A percentile compares a stretch with the other conserved stretches of the same genome.
phyloP scores from a whole-genome alignment of 1,139 yeast species.

The Saccharomycopsis phalli region DNA sequence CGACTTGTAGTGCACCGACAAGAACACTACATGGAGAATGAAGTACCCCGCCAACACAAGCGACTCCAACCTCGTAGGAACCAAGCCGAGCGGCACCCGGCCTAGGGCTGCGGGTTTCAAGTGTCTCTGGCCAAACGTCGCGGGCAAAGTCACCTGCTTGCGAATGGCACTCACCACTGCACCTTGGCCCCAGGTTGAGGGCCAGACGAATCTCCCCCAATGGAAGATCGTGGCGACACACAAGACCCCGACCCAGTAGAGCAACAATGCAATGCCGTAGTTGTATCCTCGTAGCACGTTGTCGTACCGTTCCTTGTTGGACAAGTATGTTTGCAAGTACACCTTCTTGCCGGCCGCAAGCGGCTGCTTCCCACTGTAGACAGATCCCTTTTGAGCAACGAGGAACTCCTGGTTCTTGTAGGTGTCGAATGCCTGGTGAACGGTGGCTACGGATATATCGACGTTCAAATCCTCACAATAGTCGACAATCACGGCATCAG shows the following conservation, averaged over 20 bases:
- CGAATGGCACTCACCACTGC: background rate
- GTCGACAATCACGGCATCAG: no score
- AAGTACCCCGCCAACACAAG: constrained; percentile 39
- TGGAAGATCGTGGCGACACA: constrained; percentile 2
- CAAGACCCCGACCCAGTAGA: constrained; percentile 9
- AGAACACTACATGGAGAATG: constrained; percentile 35
- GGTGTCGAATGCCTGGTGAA: no score
- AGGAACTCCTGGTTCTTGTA: no score
- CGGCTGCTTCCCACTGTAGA: no score
- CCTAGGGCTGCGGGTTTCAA: background rate
- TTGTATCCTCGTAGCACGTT: background rate
- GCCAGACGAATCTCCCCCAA: constrained; percentile 5
- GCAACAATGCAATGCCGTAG: constrained; percentile 7
- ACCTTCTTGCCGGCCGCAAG: background rate
- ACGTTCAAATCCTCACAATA: no score
- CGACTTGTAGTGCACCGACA: constrained; percentile 27
- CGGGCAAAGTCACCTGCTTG: background rate
- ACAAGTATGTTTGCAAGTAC: constrained; percentile 1
- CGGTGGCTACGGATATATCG: no score
- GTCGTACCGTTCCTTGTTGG: constrained; percentile 3
- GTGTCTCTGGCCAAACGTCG: background rate
- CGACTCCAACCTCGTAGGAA: constrained; percentile 59
- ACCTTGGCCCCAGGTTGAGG: background rate
- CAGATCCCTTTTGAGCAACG: no score
- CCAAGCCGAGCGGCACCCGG: background rate